A percentile compares a stretch with the other conserved stretches of the same genome.
These are phyloP conservation scores for Davidsoniella virescens DNA, from an alignment of 2,329 filamentous ascomycete genomes.

Conservation along the genomic window DNA sequence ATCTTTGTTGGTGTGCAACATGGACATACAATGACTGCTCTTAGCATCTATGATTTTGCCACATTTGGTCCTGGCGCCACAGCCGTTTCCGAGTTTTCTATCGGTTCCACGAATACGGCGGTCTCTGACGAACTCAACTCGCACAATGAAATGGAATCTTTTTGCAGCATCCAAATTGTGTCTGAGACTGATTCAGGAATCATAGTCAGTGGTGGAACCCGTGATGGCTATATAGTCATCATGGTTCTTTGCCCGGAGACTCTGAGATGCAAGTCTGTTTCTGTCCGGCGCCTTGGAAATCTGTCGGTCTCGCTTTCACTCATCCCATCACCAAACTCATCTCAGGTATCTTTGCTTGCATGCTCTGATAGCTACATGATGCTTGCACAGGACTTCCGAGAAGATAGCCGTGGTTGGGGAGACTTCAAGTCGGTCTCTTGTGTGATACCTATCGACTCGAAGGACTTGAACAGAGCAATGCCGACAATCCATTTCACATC, in stretches of 20 bases:
- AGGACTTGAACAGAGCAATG: conserved; percentile 18
- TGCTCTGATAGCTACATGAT: conserved; percentile 33
- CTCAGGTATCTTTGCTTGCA: conserved; percentile 23
- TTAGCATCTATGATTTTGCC: conserved; percentile 10
- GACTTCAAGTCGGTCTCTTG: conserved; percentile 26
- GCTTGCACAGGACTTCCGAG: conserved; percentile 25
- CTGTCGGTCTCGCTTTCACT: conserved; percentile 18
- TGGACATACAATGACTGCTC: neutral
- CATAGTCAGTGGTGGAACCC: conserved; percentile 30
- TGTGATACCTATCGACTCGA: conserved; percentile 36
- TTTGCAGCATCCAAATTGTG: conserved; percentile 29
- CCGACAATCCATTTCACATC: conserved; percentile 4
- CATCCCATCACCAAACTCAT: neutral
- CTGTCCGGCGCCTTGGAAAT: conserved; percentile 18
- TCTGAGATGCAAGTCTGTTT: conserved; percentile 4
- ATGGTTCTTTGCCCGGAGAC: conserved; percentile 15
- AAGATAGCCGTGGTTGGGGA: conserved; percentile 11
- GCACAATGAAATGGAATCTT: conserved; percentile 21
- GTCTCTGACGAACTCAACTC: conserved; percentile 1
- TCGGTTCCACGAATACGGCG: neutral
- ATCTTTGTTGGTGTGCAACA: conserved; percentile 19
- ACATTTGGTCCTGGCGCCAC: neutral
- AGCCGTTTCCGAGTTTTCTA: conserved; percentile 5
- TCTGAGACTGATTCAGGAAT: conserved; percentile 17
- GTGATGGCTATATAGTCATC: conserved; percentile 34